Evolutionary conservation across 441 rosid genomes (phyloP), one percentile per base, ranked within the genome.

Genomic region (Macaranga tanarius): DNA sequence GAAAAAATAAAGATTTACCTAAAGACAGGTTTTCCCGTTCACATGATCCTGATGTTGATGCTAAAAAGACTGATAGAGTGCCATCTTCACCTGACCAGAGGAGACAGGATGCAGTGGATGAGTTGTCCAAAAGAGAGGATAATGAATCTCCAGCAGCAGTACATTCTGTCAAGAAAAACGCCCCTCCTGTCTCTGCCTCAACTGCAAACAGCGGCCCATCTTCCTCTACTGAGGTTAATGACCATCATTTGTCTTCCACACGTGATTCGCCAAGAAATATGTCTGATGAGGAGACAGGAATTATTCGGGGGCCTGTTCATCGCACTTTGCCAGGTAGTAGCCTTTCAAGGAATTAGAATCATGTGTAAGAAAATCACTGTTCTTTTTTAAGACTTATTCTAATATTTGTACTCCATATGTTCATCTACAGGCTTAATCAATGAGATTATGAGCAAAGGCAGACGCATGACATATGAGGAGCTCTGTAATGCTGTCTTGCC

Each of bases 401-500:
- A 23, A 11, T 58, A 15, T 58, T 59, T 74, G n/a, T 44, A 25
- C 63, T 38, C 19, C 64, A 20, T 66, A 55, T 26, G 25, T 45
- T 51, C 62, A 17, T 60, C 38, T 64, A 59, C 73, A 91, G 97
- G 91, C 51, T 82, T 93, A 83, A 89, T 96, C 76, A 89, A 88
- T 79, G 96, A 96, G 73, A 96, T 96, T 64, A 89, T 93, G 98
- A 87, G 95, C 87, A 88, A 90, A 89, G 92, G 97, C 77, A 86
- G 75, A 83, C 90, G 96, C 76, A 93, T 92, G 97, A 81, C 97
- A 6, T 92, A 88, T 75, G 97, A 92, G 79, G 97, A 93, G 81
- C 97, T 96, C 62, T 96, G 96, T 75, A 88, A 92, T 79, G 95
- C 97, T 59, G 99, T 96, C 62, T 77, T 93, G 67, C 99, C 97